phyloP scores from a whole-genome alignment of 148 eudicot genomes.

The Silene latifolia region DNA sequence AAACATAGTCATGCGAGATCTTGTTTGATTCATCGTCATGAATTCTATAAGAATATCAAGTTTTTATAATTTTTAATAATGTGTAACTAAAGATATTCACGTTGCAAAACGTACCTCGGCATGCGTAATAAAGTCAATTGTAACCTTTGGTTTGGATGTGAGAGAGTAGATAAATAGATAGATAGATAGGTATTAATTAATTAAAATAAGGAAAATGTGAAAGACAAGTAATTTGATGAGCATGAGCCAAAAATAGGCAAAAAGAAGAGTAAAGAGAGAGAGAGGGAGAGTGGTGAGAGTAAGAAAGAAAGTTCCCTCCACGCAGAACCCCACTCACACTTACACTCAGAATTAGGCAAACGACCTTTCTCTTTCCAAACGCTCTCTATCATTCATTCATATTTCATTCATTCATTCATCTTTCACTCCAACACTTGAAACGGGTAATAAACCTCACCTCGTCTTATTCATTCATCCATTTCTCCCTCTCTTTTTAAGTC shows the following conservation, averaged over 20 bases:
- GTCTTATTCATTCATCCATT: background rate
- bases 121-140: too few species aligned
- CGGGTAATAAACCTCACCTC: background rate
- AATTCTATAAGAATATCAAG: too few species aligned
- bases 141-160: too few species aligned
- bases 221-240: background rate
- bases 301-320: background rate
- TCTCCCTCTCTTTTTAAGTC: background rate
- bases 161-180: too few species aligned
- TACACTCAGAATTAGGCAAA: too few species aligned
- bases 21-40: background rate
- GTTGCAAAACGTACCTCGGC: too few species aligned
- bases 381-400: too few species aligned
- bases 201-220: background rate
- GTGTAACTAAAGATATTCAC: too few species aligned
- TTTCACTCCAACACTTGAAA: background rate
- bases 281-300: background rate
- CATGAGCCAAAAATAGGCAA: background rate
- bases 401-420: background rate
- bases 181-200: too few species aligned
- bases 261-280: background rate
- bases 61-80: too few species aligned
- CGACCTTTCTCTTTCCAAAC: too few species aligned
- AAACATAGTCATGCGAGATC: too few species aligned
- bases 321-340: background rate